Evolutionary conservation across 1,139 yeast species (phyloP).

Genomic region (Candida sanyaensis): DNA sequence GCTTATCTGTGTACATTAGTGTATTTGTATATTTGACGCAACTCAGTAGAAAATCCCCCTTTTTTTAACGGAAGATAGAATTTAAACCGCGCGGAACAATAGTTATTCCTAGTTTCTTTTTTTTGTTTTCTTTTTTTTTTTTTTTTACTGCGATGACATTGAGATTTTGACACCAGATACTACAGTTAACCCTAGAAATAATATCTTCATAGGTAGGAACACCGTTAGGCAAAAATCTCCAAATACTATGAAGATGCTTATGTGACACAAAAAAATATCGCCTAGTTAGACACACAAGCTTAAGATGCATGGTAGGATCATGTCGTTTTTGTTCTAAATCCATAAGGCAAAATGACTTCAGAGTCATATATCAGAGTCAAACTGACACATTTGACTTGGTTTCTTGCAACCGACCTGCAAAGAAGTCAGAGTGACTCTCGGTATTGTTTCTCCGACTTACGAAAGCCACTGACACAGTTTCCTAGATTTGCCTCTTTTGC

Average conservation of each 20-base stretch:
- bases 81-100: too few species aligned
- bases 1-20: too few species aligned
- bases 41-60: too few species aligned
- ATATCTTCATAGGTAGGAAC: too few species aligned
- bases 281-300: background rate
- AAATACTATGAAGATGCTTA: background rate
- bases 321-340: background rate
- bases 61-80: too few species aligned
- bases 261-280: background rate
- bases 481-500: background rate
- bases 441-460: background rate
- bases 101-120: too few species aligned
- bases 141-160: too few species aligned
- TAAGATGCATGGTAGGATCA: background rate
- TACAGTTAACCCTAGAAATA: too few species aligned
- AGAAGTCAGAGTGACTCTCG: slow-evolving; percentile 2
- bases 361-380: slow-evolving; percentile 2
- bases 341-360: background rate
- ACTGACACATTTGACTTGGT: background rate
- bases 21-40: too few species aligned
- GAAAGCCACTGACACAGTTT: background rate
- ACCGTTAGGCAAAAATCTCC: too few species aligned
- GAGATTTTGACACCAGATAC: too few species aligned
- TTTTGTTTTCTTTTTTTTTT: too few species aligned
- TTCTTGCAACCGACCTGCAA: slow-evolving; percentile 3